These are phyloP conservation scores for Volvariella surrecta DNA, from an alignment of 1,284 basidiomycete genomes.

Conservation along the genomic window DNA sequence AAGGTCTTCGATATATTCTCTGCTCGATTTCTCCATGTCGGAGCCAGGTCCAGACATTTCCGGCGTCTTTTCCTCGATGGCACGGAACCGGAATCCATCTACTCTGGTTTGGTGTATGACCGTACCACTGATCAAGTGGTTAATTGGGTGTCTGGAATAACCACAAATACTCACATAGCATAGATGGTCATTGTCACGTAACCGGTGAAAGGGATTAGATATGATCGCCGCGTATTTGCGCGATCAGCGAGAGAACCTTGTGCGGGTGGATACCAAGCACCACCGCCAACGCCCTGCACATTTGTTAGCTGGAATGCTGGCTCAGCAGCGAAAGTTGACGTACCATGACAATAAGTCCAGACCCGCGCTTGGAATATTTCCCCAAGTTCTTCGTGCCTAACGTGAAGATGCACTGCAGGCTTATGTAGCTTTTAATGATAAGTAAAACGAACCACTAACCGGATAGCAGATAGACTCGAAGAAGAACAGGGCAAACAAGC, in stretches of 20 bases:
- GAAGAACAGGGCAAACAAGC: slow-evolving; percentile 66
- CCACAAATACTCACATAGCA: slow-evolving; percentile 37
- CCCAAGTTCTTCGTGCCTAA: slow-evolving; percentile 67
- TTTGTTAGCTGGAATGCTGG: background rate
- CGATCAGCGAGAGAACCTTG: slow-evolving; percentile 62
- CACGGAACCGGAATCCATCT: slow-evolving; percentile 40
- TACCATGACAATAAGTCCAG: slow-evolving; percentile 59
- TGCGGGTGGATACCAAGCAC: slow-evolving; percentile 69
- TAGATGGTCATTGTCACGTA: slow-evolving; percentile 52
- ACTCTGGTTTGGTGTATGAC: slow-evolving; percentile 41
- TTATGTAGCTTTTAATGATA: background rate
- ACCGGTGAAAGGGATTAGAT: slow-evolving; percentile 51
- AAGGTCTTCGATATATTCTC: slow-evolving; percentile 10
- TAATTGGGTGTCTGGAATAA: background rate
- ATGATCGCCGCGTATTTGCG: slow-evolving; percentile 42
- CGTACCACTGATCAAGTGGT: slow-evolving; percentile 33
- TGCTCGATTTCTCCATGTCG: slow-evolving; percentile 7
- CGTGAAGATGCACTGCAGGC: slow-evolving; percentile 53
- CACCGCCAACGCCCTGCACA: slow-evolving; percentile 58
- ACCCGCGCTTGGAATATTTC: slow-evolving; percentile 60
- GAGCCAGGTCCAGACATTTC: background rate
- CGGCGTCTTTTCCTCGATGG: slow-evolving; percentile 30
- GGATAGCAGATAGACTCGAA: slow-evolving; percentile 72
- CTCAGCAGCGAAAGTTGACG: slow-evolving; percentile 2
- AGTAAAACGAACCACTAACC: slow-evolving; percentile 19